Conservation (phyloP, 176 grass and related monocot genomes). For the Carex parvula region DNA sequence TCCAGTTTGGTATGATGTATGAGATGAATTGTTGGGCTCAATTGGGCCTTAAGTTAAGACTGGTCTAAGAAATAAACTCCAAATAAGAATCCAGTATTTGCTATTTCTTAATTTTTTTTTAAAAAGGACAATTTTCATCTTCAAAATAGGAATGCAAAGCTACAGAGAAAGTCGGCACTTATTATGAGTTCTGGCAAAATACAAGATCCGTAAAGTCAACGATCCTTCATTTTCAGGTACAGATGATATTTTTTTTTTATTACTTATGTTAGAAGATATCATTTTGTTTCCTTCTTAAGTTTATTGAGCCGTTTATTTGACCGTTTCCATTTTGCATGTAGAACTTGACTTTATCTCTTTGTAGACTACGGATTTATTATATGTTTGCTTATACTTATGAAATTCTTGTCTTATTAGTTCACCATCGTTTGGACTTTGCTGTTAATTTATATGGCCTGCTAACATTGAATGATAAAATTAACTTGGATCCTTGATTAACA, state of each 20-base stretch:
- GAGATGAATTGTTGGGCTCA: background rate
- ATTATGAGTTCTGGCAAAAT: slow-evolving; percentile 84
- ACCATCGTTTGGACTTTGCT: background rate
- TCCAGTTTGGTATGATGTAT: background rate
- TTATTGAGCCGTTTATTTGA: background rate
- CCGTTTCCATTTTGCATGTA: background rate
- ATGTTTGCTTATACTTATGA: background rate
- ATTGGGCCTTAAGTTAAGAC: background rate
- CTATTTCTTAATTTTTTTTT: background rate
- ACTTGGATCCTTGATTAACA: background rate
- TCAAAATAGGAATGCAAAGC: slow-evolving; percentile 69
- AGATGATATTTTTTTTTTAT: background rate
- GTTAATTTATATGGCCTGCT: background rate
- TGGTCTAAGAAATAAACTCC: background rate
- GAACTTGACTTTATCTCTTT: background rate
- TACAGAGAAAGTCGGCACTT: slow-evolving; percentile 56
- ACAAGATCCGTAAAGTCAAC: slow-evolving; percentile 91
- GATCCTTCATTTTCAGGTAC: slow-evolving; percentile 94
- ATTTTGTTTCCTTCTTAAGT: background rate
- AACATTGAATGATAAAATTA: background rate
- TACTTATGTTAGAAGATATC: background rate
- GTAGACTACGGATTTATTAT: background rate
- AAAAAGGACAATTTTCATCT: slow-evolving; percentile 22
- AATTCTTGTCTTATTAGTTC: background rate
- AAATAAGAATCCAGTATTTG: background rate